phyloP scores from a whole-genome alignment of 768 basidiomycete species.

The Boletus reticulatus region DNA sequence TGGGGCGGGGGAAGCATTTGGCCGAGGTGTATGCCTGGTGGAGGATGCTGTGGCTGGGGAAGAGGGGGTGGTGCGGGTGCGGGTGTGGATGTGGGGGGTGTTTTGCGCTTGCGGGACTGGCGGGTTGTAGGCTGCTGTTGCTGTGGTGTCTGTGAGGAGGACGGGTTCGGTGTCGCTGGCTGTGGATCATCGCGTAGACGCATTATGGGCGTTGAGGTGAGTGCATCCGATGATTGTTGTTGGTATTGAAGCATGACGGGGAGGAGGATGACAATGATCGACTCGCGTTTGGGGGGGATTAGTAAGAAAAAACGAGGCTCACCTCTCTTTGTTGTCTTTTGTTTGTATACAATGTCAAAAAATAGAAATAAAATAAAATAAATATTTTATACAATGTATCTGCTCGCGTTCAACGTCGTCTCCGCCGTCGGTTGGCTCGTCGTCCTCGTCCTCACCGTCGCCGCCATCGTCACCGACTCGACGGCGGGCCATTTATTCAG shows the following conservation, averaged over 20 bases:
- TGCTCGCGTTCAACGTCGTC: slow-evolving; percentile 73
- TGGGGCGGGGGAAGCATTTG: slow-evolving; percentile 57
- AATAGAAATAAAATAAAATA: neutral
- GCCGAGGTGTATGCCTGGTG: slow-evolving; percentile 41
- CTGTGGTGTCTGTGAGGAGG: slow-evolving; percentile 16
- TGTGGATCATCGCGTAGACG: slow-evolving; percentile 60
- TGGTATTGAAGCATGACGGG: slow-evolving; percentile 30
- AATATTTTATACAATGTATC: slow-evolving; percentile 42
- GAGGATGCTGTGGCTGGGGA: slow-evolving; percentile 33
- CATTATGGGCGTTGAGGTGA: slow-evolving; percentile 36
- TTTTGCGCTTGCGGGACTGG: slow-evolving; percentile 62
- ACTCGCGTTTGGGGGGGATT: slow-evolving; percentile 34
- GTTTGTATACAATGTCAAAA: slow-evolving; percentile 7
- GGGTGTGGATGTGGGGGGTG: slow-evolving; percentile 47
- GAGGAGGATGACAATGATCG: slow-evolving; percentile 24
- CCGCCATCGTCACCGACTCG: slow-evolving; percentile 35
- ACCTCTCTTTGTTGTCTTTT: slow-evolving; percentile 23
- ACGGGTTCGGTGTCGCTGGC: slow-evolving; percentile 1
- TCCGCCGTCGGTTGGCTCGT: slow-evolving; percentile 76
- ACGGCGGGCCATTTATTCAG: slow-evolving; percentile 8
- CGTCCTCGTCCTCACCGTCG: slow-evolving; percentile 56
- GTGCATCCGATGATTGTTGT: slow-evolving; percentile 19
- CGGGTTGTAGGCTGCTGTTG: slow-evolving; percentile 13
- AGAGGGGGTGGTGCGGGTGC: slow-evolving; percentile 9
- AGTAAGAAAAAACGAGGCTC: slow-evolving; percentile 35